Evolutionary conservation across 2,329 filamentous ascomycete species (phyloP).

Genomic region (Arthrinium puccinioides): DNA sequence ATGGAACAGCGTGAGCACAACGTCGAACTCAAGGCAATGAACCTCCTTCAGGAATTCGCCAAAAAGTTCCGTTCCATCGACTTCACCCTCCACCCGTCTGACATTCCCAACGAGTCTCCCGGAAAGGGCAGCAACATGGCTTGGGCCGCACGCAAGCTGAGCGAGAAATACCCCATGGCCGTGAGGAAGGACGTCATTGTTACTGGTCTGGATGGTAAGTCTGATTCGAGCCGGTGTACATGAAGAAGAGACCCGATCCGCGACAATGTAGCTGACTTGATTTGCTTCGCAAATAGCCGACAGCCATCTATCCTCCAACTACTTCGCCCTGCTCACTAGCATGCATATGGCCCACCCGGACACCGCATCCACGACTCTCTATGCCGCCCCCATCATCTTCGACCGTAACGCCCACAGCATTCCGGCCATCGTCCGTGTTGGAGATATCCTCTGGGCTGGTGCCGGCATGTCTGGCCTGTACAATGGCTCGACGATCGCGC

Average conservation of each 20-base stretch:
- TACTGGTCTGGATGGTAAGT: slow-evolving; percentile 66
- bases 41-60: slow-evolving; percentile 54
- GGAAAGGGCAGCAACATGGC: slow-evolving; percentile 70
- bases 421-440: slow-evolving; percentile 61
- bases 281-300: slow-evolving; percentile 46
- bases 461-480: slow-evolving; percentile 65
- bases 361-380: slow-evolving; percentile 55
- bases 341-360: slow-evolving; percentile 56
- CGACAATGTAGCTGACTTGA: slow-evolving; percentile 20
- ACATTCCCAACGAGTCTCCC: slow-evolving; percentile 60
- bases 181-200: slow-evolving; percentile 56
- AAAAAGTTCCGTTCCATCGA: slow-evolving; percentile 60
- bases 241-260: too few relatives aligned
- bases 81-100: slow-evolving; percentile 59
- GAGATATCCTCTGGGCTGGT: slow-evolving; percentile 65
- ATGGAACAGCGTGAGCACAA: slow-evolving; percentile 65
- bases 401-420: slow-evolving; percentile 66
- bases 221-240: slow-evolving; percentile 11
- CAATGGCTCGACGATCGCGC: slow-evolving; percentile 54
- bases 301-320: slow-evolving; percentile 62
- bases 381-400: slow-evolving; percentile 65
- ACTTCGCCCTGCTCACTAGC: slow-evolving; percentile 57
- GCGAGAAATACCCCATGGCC: slow-evolving; percentile 48
- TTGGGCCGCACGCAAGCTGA: slow-evolving; percentile 62
- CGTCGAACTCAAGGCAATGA: slow-evolving; percentile 53